Evolutionary conservation across 257 asterid genomes (phyloP).

Genomic region (Solanum sparsipilum): DNA sequence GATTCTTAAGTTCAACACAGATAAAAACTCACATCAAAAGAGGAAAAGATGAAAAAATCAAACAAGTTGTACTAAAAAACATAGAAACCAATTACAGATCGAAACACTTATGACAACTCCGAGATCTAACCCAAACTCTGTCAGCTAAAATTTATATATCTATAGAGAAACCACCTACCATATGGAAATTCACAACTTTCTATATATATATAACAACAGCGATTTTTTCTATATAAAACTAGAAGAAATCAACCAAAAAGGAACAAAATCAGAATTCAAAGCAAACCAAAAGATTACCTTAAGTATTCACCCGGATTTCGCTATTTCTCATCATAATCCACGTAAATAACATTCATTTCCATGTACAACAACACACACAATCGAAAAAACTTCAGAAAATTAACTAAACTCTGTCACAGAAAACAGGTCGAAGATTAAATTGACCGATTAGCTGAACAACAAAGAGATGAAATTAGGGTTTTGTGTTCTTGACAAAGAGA

Average conservation of each 20-base stretch:
- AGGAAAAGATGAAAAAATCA: not conserved
- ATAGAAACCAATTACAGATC: not conserved
- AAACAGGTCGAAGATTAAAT: constrained; percentile 16
- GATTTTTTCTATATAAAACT: not conserved
- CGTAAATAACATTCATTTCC: constrained; percentile 27
- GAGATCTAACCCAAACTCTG: constrained; percentile 8
- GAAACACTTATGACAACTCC: not conserved
- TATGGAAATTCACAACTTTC: not conserved
- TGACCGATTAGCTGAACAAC: not conserved
- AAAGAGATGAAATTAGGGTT: constrained; percentile 2
- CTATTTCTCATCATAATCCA: constrained; percentile 28
- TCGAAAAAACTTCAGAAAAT: not conserved
- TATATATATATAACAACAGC: not conserved
- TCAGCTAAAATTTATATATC: not conserved
- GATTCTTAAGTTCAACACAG: not conserved
- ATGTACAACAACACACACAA: not conserved
- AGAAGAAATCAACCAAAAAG: constrained; percentile 1
- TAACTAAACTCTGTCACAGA: not conserved
- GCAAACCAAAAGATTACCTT: constrained; percentile 13
- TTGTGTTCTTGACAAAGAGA: not conserved
- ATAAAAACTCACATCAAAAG: not conserved
- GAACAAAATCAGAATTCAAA: constrained; percentile 2
- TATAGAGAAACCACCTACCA: not conserved
- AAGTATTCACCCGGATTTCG: constrained; percentile 5
- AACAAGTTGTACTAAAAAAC: not conserved